Evolutionary conservation across 192 early-diverging fungal genomes (phyloP).

Genomic region (Backusella luteola): DNA sequence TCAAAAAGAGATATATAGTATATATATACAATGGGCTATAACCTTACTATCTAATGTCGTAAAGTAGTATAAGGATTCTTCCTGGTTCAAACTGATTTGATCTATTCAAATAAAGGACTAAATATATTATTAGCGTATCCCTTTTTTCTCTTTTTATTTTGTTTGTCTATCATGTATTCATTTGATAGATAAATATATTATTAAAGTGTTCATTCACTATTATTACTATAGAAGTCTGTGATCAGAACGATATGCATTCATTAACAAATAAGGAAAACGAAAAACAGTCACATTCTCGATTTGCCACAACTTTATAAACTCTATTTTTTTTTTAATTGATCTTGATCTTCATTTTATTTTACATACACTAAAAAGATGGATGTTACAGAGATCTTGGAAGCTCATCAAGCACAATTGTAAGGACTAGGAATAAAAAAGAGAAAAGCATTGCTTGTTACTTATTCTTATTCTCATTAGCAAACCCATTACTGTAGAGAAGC

Average conservation of each 20-base stretch:
- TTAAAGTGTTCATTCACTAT: no score
- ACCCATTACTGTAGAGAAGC: conserved; percentile 76
- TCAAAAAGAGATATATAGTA: no score
- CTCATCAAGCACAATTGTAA: conserved; percentile 66
- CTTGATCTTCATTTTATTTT: neutral
- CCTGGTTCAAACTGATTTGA: no score
- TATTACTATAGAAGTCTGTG: neutral
- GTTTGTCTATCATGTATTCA: no score
- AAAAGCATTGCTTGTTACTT: neutral
- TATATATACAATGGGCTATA: no score
- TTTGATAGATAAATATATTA: no score
- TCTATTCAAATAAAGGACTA: no score
- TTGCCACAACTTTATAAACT: neutral
- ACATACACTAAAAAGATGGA: conserved; percentile 45
- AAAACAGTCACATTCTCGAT: neutral
- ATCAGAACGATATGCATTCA: neutral
- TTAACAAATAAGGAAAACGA: neutral
- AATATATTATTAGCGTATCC: no score
- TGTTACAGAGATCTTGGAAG: conserved; percentile 64
- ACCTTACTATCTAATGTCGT: no score
- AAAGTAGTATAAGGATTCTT: no score
- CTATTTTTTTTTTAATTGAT: conserved; percentile 7
- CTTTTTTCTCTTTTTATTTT: no score
- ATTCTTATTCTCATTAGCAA: conserved; percentile 41
- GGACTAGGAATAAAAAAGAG: neutral